phyloP scores from a whole-genome alignment of 768 basidiomycete species.

The Boletales sp. region DNA sequence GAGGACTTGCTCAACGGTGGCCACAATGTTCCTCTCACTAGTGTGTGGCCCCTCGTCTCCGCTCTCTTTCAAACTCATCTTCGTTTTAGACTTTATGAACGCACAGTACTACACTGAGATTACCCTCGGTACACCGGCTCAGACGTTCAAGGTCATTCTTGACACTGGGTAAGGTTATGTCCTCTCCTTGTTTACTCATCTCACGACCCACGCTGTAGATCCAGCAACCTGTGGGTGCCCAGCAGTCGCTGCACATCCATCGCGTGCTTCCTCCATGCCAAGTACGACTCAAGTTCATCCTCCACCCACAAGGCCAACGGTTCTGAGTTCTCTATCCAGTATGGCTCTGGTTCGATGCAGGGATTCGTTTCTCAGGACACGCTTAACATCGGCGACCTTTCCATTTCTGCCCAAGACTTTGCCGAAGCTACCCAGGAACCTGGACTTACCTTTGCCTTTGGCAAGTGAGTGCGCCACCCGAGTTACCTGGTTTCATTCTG shows the following conservation, averaged over 20 bases:
- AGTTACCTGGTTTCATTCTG: background rate
- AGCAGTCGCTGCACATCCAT: slow-evolving; percentile 78
- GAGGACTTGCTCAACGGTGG: slow-evolving; percentile 66
- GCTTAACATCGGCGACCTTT: slow-evolving; percentile 79
- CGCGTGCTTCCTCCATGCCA: slow-evolving; percentile 90
- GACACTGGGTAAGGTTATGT: slow-evolving; percentile 68
- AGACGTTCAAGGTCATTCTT: slow-evolving; percentile 89
- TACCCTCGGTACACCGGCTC: slow-evolving; percentile 76
- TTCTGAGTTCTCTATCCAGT: slow-evolving; percentile 82
- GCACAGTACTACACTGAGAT: slow-evolving; percentile 97
- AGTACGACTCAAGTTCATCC: slow-evolving; percentile 81
- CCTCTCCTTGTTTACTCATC: background rate
- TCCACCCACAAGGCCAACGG: slow-evolving; percentile 90
- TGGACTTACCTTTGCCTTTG: slow-evolving; percentile 95
- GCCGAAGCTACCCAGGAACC: slow-evolving; percentile 96
- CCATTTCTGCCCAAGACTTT: slow-evolving; percentile 75
- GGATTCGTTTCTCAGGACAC: slow-evolving; percentile 89
- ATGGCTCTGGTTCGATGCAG: slow-evolving; percentile 96
- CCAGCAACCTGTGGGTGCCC: slow-evolving; percentile 94
- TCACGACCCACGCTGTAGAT: slow-evolving; percentile 41
- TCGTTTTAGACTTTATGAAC: slow-evolving; percentile 84
- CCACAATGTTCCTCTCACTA: slow-evolving; percentile 84
- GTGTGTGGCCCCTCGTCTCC: slow-evolving; percentile 45
- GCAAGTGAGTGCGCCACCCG: slow-evolving; percentile 57
- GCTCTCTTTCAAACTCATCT: background rate